phyloP scores from a whole-genome alignment of 495 filamentous ascomycete genomes.

The Tuber indicum region DNA sequence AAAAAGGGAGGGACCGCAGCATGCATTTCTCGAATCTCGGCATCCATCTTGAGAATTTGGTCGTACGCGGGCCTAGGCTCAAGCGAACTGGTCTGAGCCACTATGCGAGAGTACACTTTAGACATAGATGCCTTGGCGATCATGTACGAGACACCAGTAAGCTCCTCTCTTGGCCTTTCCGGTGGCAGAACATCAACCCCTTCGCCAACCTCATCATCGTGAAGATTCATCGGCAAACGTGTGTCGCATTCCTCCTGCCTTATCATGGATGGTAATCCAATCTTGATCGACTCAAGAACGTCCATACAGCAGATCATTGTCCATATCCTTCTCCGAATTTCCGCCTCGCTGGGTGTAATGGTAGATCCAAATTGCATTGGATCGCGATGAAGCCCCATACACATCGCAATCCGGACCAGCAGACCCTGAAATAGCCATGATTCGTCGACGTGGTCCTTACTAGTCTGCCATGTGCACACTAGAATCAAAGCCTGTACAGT shows the following conservation, averaged over 20 bases:
- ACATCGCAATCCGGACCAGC: constrained; percentile 77
- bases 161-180: constrained; percentile 64
- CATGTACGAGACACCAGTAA: constrained; percentile 83
- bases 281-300: constrained; percentile 81
- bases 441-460: constrained; percentile 69
- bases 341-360: constrained; percentile 79
- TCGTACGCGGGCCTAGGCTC: constrained; percentile 56
- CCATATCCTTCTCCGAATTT: constrained; percentile 90
- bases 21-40: constrained; percentile 61
- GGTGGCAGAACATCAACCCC: constrained; percentile 69
- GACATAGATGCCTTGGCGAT: constrained; percentile 68
- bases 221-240: constrained; percentile 78
- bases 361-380: constrained; percentile 66
- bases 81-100: constrained; percentile 45
- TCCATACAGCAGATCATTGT: constrained; percentile 73
- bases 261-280: constrained; percentile 85
- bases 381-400: constrained; percentile 95
- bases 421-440: constrained; percentile 76
- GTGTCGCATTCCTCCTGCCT: constrained; percentile 76
- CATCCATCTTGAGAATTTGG: constrained; percentile 69
- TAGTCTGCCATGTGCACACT: constrained; percentile 73
- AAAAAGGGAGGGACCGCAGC: constrained; percentile 63
- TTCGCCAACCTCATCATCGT: constrained; percentile 87
- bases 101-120: constrained; percentile 56
- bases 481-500: constrained; percentile 87